These are phyloP conservation scores for Phytophthora sp. DNA, from an alignment of 352 stramenopile species.

Conservation along the genomic window DNA sequence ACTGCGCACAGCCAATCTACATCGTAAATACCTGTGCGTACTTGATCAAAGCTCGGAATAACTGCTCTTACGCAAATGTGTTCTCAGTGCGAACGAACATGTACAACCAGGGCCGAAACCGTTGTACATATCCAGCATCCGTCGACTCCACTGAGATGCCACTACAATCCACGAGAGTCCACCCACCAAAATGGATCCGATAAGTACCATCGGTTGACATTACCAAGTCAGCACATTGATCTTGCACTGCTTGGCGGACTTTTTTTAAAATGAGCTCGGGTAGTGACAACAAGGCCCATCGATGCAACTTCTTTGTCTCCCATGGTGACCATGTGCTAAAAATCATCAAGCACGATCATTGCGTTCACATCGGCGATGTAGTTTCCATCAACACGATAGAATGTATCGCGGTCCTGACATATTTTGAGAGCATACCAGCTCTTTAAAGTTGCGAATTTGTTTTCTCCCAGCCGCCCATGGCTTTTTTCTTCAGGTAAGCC, in stretches of 20 bases:
- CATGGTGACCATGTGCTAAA: conserved; percentile 8
- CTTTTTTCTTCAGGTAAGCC: not conserved
- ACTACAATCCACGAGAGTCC: conserved; percentile 6
- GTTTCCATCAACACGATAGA: not conserved
- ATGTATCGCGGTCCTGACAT: conserved; percentile 1
- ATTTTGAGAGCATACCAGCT: not conserved
- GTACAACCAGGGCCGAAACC: conserved; percentile 14
- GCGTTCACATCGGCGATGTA: conserved; percentile 2
- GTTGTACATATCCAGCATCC: not conserved
- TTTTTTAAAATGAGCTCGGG: conserved; percentile 1
- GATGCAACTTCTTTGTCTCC: not conserved
- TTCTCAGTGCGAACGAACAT: conserved; percentile 20
- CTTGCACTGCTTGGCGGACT: not conserved
- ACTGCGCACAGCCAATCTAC: not conserved
- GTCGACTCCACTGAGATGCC: conserved; percentile 5
- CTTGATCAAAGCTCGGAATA: conserved; percentile 9
- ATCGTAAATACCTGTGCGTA: conserved; percentile 11
- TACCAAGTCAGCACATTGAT: not conserved
- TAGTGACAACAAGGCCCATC: conserved; percentile 3
- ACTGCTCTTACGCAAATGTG: conserved; percentile 1
- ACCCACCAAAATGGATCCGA: conserved; percentile 9
- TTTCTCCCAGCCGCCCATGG: conserved; percentile 5
- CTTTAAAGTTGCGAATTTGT: not conserved
- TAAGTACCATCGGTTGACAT: conserved; percentile 17
- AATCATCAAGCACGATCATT: conserved; percentile 7